Conservation (phyloP, 2,329 filamentous ascomycete genomes). For the Diaporthe vaccinii region DNA sequence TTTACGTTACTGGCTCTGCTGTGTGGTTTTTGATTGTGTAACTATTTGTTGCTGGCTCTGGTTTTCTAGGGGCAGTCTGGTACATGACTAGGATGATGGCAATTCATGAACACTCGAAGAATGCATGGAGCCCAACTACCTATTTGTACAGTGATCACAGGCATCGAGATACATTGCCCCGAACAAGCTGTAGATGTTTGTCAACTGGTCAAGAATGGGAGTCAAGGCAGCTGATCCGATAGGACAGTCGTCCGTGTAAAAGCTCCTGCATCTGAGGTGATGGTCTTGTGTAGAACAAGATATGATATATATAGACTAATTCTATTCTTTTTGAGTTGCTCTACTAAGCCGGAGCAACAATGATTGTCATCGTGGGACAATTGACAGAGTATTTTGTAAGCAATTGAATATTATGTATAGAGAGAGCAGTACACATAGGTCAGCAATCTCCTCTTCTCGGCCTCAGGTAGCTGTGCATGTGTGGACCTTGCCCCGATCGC, state of each 20-base stretch:
- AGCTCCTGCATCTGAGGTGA: neutral
- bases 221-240: neutral
- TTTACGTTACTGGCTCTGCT: conserved; percentile 24
- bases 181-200: neutral
- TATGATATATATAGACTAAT: too few species aligned
- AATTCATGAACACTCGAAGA: conserved; percentile 24
- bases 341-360: too few species aligned
- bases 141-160: neutral
- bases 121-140: neutral
- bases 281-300: neutral
- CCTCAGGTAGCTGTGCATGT: neutral
- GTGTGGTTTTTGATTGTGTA: conserved; percentile 28
- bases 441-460: neutral
- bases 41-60: conserved; percentile 25
- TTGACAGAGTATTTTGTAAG: too few species aligned
- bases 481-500: neutral
- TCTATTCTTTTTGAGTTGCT: too few species aligned
- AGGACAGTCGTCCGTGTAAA: neutral
- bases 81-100: conserved; percentile 17
- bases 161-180: neutral
- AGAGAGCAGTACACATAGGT: neutral
- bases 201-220: neutral
- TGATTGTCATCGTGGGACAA: too few species aligned
- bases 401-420: neutral
- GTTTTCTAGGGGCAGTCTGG: neutral